These are phyloP conservation scores for Xanthoparmelia taractica DNA, from an alignment of 495 filamentous ascomycete genomes.

Conservation along the genomic window DNA sequence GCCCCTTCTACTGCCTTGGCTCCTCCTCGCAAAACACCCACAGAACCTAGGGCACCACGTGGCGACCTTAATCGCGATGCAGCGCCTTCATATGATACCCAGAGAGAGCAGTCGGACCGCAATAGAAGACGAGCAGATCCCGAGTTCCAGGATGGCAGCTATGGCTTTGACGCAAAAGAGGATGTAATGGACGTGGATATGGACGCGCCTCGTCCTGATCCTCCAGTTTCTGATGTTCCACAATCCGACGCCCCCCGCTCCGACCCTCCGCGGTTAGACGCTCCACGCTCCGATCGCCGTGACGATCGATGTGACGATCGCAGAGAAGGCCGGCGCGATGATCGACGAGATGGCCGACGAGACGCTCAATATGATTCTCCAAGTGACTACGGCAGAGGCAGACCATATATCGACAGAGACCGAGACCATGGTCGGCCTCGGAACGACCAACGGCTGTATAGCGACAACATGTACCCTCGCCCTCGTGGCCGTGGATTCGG, in stretches of 20 bases:
- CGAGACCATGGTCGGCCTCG: constrained; percentile 20
- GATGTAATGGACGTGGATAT: constrained; percentile 43
- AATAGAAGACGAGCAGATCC: constrained; percentile 41
- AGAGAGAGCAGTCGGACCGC: constrained; percentile 43
- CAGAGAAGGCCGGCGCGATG: constrained; percentile 11
- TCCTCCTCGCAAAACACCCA: constrained; percentile 32
- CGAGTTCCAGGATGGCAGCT: constrained; percentile 51
- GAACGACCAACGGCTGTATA: constrained; percentile 36
- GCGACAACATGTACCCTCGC: constrained; percentile 34
- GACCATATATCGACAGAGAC: constrained; percentile 17
- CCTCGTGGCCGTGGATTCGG: constrained; percentile 28
- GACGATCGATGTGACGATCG: constrained; percentile 17
- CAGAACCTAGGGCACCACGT: constrained; percentile 26
- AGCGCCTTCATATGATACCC: constrained; percentile 32
- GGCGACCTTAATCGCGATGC: constrained; percentile 26
- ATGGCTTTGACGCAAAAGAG: constrained; percentile 45
- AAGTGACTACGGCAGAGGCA: constrained; percentile 29
- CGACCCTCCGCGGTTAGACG: constrained; percentile 5
- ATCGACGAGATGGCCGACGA: constrained; percentile 24
- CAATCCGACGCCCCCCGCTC: background rate
- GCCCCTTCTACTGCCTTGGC: constrained; percentile 22
- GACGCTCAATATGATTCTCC: constrained; percentile 14
- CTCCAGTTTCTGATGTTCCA: background rate
- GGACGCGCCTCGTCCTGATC: constrained; percentile 7
- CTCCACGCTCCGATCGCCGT: constrained; percentile 6